A percentile compares a stretch with the other conserved stretches of the same genome.
phyloP scores from a whole-genome alignment of 2,329 filamentous ascomycete species.

The Fusarium sp. region DNA sequence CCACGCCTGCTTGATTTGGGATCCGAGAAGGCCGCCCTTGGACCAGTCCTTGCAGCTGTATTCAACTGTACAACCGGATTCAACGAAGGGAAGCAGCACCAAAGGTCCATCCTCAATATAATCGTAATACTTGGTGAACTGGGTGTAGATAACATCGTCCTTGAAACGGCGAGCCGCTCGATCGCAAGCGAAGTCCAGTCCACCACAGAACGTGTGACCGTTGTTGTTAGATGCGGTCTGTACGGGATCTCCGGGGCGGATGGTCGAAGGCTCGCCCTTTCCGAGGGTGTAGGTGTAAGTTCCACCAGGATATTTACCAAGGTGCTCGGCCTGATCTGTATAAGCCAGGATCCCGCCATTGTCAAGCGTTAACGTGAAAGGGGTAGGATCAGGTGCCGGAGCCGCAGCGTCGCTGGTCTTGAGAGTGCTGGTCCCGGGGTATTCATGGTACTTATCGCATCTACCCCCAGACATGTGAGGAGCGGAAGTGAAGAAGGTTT shows the following conservation, averaged over 20 bases:
- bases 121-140: conserved; percentile 1
- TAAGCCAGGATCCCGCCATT: conserved; percentile 1
- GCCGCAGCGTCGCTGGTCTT: neutral
- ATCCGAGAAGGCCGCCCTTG: conserved; percentile 13
- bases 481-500: conserved; percentile 26
- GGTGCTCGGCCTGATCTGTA: neutral
- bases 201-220: conserved; percentile 13
- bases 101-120: neutral
- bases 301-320: neutral
- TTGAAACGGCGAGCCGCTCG: conserved; percentile 9
- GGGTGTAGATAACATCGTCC: conserved; percentile 12
- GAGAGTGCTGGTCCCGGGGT: conserved; percentile 12
- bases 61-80: no score
- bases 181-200: conserved; percentile 16
- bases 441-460: conserved; percentile 27
- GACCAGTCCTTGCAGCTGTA: conserved; percentile 19
- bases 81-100: neutral
- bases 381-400: neutral
- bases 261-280: neutral
- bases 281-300: conserved; percentile 5
- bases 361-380: neutral
- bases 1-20: conserved; percentile 27
- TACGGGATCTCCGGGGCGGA: neutral
- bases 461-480: conserved; percentile 19
- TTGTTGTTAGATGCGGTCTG: conserved; percentile 6